Conservation (phyloP, 805 yeast genomes). For the Lachancea fermentati region DNA sequence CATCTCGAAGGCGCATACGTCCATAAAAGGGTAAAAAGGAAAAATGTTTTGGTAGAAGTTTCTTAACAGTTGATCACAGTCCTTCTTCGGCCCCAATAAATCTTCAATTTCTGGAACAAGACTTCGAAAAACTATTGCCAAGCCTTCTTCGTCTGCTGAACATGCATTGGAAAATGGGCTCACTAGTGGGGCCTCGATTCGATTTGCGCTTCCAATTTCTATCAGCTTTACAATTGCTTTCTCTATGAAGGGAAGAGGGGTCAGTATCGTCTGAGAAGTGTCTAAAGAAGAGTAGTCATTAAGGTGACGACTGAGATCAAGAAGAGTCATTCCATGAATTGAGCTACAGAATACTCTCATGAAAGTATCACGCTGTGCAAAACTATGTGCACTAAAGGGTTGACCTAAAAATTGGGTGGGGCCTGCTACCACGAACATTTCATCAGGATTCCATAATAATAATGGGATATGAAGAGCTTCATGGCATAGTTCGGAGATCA, state of each 20-base stretch:
- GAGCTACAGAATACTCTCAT: slow-evolving; percentile 3
- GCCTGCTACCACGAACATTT: slow-evolving; percentile 1
- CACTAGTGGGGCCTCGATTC: neutral
- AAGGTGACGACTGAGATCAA: slow-evolving; percentile 1
- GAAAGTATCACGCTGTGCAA: slow-evolving; percentile 2
- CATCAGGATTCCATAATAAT: no score
- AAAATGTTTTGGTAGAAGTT: slow-evolving; percentile 19
- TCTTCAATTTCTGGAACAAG: neutral
- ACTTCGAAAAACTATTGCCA: neutral
- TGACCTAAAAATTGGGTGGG: slow-evolving; percentile 1
- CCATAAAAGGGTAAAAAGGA: slow-evolving; percentile 21
- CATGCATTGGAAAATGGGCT: no score
- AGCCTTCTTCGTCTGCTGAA: neutral
- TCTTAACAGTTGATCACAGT: slow-evolving; percentile 4
- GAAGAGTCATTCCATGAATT: slow-evolving; percentile 3
- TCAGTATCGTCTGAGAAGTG: neutral
- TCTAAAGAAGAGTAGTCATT: neutral
- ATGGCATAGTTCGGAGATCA: no score
- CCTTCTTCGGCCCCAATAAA: neutral
- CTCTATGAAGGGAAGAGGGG: slow-evolving; percentile 1
- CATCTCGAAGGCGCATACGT: slow-evolving; percentile 11
- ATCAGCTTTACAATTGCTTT: slow-evolving; percentile 2
- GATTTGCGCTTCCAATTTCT: neutral
- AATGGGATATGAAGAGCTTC: no score
- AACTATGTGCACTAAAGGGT: slow-evolving; percentile 2